These are phyloP conservation scores for Phaseolus coccineus DNA, from an alignment of 331 rosid genomes.

Conservation along the genomic window DNA sequence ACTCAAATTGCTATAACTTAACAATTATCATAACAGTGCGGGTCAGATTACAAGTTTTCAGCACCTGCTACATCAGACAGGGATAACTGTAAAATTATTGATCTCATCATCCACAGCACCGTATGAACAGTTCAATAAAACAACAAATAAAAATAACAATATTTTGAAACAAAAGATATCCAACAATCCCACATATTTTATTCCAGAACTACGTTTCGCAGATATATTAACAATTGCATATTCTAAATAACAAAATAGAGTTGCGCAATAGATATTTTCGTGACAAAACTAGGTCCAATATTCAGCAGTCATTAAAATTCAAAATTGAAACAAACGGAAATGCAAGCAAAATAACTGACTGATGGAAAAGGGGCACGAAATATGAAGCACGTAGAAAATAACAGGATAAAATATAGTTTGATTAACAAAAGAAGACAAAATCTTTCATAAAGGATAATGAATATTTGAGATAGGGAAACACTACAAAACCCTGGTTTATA, in stretches of 20 bases:
- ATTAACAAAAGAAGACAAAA: neutral
- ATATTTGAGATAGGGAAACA: conserved; percentile 28
- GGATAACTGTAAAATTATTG: conserved; percentile 50
- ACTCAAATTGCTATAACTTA: too few species aligned
- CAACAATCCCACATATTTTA: neutral
- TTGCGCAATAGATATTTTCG: neutral
- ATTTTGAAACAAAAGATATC: neutral
- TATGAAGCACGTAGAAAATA: neutral
- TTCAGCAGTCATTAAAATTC: neutral
- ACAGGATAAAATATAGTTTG: neutral
- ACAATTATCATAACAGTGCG: too few species aligned
- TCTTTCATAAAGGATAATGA: neutral
- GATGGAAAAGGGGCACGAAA: too few species aligned
- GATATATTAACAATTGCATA: too few species aligned
- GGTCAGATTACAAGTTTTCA: conserved; percentile 36
- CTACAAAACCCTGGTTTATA: neutral
- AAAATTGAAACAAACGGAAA: neutral
- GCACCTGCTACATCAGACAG: conserved; percentile 50
- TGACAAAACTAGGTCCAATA: neutral
- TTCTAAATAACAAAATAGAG: too few species aligned
- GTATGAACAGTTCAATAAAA: neutral
- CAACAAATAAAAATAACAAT: neutral
- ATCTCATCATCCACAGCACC: conserved; percentile 49
- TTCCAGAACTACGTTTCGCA: too few species aligned
- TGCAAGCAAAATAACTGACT: neutral